phyloP scores from a whole-genome alignment of 1,284 basidiomycete genomes.

The Violaceomyces palustris region DNA sequence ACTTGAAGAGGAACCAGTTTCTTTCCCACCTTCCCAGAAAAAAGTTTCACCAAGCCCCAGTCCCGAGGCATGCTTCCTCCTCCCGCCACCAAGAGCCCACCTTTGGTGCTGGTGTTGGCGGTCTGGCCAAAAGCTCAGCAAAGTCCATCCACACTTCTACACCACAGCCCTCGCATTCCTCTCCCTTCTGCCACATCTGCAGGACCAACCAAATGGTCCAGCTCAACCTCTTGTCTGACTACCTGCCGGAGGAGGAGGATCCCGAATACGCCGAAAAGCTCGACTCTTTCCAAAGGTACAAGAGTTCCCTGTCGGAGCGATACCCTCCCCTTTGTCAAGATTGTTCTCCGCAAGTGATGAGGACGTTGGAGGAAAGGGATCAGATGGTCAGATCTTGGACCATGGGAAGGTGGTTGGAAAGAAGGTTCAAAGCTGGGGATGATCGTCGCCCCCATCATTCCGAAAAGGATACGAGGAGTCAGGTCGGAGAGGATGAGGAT shows the following conservation, averaged over 20 bases:
- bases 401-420: conserved; percentile 26
- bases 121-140: neutral
- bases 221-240: conserved; percentile 40
- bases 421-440: conserved; percentile 11
- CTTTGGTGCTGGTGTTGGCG: neutral
- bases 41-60: too few relatives aligned
- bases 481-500: neutral
- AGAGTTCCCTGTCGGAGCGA: conserved; percentile 26
- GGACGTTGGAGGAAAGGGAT: conserved; percentile 17
- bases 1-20: conserved; percentile 11
- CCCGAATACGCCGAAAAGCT: conserved; percentile 22
- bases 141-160: too few relatives aligned
- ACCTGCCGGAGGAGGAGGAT: conserved; percentile 27
- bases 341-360: conserved; percentile 19
- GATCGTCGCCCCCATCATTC: neutral
- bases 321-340: conserved; percentile 34
- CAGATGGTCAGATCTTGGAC: conserved; percentile 24
- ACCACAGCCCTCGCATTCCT: too few relatives aligned
- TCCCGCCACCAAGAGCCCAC: neutral
- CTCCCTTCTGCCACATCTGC: conserved; percentile 45
- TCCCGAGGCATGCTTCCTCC: neutral
- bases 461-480: neutral
- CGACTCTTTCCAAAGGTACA: conserved; percentile 14
- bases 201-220: conserved; percentile 43
- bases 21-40: too few relatives aligned